Evolutionary conservation across 768 basidiomycete species (phyloP).

Genomic region (Calocybe gangraenosa): DNA sequence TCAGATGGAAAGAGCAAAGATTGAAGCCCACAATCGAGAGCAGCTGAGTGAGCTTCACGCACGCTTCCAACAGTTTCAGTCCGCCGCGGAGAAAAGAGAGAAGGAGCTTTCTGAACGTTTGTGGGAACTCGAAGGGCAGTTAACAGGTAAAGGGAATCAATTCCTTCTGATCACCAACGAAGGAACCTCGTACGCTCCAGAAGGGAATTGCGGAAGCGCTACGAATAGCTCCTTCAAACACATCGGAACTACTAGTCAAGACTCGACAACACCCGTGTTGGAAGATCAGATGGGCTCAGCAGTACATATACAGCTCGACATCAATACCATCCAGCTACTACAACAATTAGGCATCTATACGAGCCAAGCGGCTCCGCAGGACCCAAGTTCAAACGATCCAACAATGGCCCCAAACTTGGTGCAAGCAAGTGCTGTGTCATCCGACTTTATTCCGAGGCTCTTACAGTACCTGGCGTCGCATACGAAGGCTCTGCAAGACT

Average conservation of each 20-base stretch:
- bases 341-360: neutral
- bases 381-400: neutral
- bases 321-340: neutral
- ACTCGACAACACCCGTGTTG: neutral
- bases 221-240: too few species aligned
- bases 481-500: neutral
- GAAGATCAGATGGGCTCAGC: neutral
- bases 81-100: neutral
- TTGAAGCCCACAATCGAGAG: constrained; percentile 3
- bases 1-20: constrained; percentile 3
- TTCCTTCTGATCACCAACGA: neutral
- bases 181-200: neutral
- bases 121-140: constrained; percentile 8
- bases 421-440: neutral
- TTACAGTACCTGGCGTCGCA: constrained; percentile 8
- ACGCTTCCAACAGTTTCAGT: constrained; percentile 7
- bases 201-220: too few species aligned
- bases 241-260: neutral
- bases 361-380: neutral
- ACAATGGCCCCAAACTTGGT: neutral
- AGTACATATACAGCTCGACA: neutral
- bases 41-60: constrained; percentile 4
- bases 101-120: constrained; percentile 5
- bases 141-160: neutral
- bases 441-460: constrained; percentile 5